These are phyloP conservation scores for Stylosanthes scabra DNA, from an alignment of 331 rosid genomes.

Conservation along the genomic window DNA sequence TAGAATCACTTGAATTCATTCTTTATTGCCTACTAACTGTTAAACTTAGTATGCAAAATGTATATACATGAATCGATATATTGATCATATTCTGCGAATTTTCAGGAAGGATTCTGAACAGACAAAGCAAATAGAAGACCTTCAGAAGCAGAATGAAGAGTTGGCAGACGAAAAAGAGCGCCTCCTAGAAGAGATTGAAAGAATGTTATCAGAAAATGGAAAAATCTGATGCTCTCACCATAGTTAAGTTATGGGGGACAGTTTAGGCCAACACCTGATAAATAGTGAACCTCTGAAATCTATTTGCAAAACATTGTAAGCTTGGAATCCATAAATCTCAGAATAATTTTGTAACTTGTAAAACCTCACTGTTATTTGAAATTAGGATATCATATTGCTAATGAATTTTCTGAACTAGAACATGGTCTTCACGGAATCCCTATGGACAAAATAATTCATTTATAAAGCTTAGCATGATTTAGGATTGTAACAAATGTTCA, in stretches of 20 bases:
- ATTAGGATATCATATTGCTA: background rate
- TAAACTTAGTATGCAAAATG: background rate
- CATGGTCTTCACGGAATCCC: background rate
- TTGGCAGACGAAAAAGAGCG: conserved; percentile 82
- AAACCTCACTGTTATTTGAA: conserved; percentile 29
- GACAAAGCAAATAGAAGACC: conserved; percentile 95
- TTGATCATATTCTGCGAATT: conserved; percentile 4
- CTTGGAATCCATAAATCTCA: conserved; percentile 31
- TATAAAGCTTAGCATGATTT: background rate
- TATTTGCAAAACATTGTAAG: conserved; percentile 28
- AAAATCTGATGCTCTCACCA: conserved; percentile 44
- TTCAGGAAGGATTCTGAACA: conserved; percentile 98
- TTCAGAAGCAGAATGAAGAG: conserved; percentile 90
- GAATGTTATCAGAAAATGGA: conserved; percentile 67
- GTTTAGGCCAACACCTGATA: background rate
- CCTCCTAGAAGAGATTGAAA: conserved; percentile 84
- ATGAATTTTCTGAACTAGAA: conserved; percentile 1
- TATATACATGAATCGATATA: background rate
- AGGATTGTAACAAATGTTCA: conserved; percentile 16
- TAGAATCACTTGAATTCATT: background rate
- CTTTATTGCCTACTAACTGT: background rate
- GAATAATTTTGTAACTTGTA: conserved; percentile 21
- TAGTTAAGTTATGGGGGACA: conserved; percentile 8
- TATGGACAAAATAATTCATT: background rate
- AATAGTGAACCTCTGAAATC: conserved; percentile 29